Conservation (phyloP, 345 rosid species). For the Angophora floribunda region DNA sequence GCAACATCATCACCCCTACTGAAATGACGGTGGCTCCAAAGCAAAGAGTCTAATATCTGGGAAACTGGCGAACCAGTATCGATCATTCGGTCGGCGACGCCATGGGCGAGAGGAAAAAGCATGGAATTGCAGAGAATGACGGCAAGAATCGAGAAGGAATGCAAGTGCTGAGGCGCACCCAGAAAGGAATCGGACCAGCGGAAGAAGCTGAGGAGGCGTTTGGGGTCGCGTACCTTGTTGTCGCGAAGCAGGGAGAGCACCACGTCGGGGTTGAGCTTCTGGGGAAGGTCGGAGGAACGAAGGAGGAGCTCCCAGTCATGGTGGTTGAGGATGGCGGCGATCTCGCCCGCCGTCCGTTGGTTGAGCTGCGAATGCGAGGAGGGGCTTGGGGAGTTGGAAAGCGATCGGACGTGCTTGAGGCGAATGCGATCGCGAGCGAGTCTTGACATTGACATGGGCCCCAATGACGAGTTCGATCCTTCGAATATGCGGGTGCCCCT, state of each 20-base stretch:
- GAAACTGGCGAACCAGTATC: slow-evolving; percentile 16
- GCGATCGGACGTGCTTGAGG: background rate
- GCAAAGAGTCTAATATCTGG: slow-evolving; percentile 43
- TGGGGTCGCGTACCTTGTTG: slow-evolving; percentile 35
- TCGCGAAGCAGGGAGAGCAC: slow-evolving; percentile 49
- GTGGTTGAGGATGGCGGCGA: slow-evolving; percentile 29
- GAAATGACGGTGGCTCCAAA: slow-evolving; percentile 22
- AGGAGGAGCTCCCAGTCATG: slow-evolving; percentile 41
- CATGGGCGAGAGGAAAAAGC: slow-evolving; percentile 25
- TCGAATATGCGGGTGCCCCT: background rate
- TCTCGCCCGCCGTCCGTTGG: slow-evolving; percentile 18
- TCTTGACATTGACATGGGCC: background rate
- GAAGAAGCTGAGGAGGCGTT: slow-evolving; percentile 52
- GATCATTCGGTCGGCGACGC: slow-evolving; percentile 35
- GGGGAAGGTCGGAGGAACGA: slow-evolving; percentile 18
- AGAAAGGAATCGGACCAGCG: slow-evolving; percentile 33
- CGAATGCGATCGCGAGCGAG: background rate
- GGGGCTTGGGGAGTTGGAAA: background rate
- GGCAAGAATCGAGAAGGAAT: slow-evolving; percentile 48
- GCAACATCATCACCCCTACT: slow-evolving; percentile 4
- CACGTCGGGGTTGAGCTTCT: slow-evolving; percentile 43
- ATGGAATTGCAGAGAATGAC: slow-evolving; percentile 34
- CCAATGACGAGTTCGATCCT: background rate
- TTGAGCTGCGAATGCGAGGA: background rate
- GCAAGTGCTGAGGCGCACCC: slow-evolving; percentile 26